Conservation (phyloP, 2,329 filamentous ascomycete species). For the Cercospora citrullina region DNA sequence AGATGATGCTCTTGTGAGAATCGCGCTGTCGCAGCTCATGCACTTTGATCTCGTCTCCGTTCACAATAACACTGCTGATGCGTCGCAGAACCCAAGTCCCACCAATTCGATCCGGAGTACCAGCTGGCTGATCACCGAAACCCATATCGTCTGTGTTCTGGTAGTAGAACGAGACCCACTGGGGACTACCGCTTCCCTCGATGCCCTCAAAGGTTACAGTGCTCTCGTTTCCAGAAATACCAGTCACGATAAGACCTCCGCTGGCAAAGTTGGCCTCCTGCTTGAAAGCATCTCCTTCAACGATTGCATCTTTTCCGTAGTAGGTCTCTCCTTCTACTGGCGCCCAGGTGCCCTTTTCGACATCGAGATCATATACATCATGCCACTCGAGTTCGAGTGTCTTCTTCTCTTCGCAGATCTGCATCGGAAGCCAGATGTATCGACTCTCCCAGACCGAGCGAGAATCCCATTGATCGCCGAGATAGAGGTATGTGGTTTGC, state of each 20-base stretch:
- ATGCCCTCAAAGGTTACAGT: slow-evolving; percentile 54
- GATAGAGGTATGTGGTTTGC: slow-evolving; percentile 53
- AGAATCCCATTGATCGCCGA: slow-evolving; percentile 66
- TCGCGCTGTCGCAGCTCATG: slow-evolving; percentile 57
- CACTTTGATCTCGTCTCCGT: slow-evolving; percentile 51
- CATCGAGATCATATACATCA: slow-evolving; percentile 58
- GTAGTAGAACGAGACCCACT: slow-evolving; percentile 61
- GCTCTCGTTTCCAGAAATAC: slow-evolving; percentile 58
- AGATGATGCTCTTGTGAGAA: slow-evolving; percentile 60
- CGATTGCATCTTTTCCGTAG: slow-evolving; percentile 48
- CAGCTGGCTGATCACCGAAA: slow-evolving; percentile 56
- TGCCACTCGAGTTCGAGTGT: slow-evolving; percentile 54
- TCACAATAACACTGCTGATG: slow-evolving; percentile 62
- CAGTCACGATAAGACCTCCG: slow-evolving; percentile 51
- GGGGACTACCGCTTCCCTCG: slow-evolving; percentile 52
- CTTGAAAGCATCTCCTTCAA: slow-evolving; percentile 52
- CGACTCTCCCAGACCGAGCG: slow-evolving; percentile 59
- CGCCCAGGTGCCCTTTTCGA: slow-evolving; percentile 53
- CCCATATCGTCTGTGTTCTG: slow-evolving; percentile 64
- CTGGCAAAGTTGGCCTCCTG: slow-evolving; percentile 58
- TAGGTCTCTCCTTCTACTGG: slow-evolving; percentile 53
- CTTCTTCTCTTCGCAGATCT: slow-evolving; percentile 55
- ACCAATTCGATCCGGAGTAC: slow-evolving; percentile 60
- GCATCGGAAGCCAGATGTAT: slow-evolving; percentile 59
- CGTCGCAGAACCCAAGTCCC: slow-evolving; percentile 61